Conservation (phyloP, 352 stramenopile species). For the Thraustotheca clavata region DNA sequence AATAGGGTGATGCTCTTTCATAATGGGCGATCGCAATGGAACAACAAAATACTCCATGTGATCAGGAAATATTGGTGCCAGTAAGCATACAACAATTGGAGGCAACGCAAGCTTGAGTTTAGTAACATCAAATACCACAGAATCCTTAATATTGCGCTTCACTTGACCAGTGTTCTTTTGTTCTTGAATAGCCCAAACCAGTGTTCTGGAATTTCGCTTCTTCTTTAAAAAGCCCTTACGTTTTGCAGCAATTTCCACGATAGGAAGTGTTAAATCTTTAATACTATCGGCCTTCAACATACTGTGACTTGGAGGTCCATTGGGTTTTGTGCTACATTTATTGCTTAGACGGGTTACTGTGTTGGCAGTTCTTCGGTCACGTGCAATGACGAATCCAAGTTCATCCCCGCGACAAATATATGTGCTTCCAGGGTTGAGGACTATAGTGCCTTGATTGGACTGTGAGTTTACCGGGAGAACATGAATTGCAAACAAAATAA, state of each 20-base stretch:
- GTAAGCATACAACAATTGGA: slow-evolving; percentile 67
- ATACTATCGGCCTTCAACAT: slow-evolving; percentile 20
- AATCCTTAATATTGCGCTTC: slow-evolving; percentile 29
- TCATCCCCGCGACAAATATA: slow-evolving; percentile 64
- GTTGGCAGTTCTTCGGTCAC: slow-evolving; percentile 44
- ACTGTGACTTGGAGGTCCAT: neutral
- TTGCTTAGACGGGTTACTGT: slow-evolving; percentile 29
- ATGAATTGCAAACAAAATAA: slow-evolving; percentile 69
- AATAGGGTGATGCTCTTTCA: slow-evolving; percentile 63
- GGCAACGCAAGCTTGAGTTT: slow-evolving; percentile 39
- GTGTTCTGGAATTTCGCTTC: slow-evolving; percentile 18
- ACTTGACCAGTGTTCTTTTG: neutral
- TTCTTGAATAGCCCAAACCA: slow-evolving; percentile 13
- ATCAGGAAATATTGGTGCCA: slow-evolving; percentile 51
- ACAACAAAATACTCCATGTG: slow-evolving; percentile 73
- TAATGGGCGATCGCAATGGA: slow-evolving; percentile 51
- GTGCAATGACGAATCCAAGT: slow-evolving; percentile 64
- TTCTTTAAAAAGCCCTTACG: slow-evolving; percentile 2
- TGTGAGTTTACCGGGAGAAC: slow-evolving; percentile 25
- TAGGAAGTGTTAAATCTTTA: neutral
- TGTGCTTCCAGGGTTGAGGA: slow-evolving; percentile 70
- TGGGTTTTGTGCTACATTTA: slow-evolving; percentile 1
- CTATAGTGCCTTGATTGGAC: slow-evolving; percentile 26
- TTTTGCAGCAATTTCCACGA: neutral
- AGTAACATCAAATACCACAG: slow-evolving; percentile 40